Evolutionary conservation across 169 alveolate species (phyloP).

Genomic region (Plasmodium gallinaceum): DNA sequence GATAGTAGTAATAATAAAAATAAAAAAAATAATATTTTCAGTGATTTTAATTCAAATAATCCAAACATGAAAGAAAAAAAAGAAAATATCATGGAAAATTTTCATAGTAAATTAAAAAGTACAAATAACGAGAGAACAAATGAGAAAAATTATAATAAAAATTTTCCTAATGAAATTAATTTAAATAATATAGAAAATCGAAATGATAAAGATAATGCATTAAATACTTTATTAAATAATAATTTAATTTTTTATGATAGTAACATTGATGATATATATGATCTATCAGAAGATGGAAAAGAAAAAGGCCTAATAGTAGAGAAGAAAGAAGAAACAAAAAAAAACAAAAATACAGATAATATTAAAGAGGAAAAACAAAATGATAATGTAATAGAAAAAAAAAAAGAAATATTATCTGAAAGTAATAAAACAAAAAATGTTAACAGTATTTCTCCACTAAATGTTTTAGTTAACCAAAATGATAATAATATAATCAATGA

Average conservation of each 20-base stretch:
- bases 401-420: neutral
- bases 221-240: neutral
- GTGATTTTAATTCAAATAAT: neutral
- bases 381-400: neutral
- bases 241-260: conserved; percentile 44
- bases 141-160: neutral
- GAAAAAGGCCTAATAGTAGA: conserved; percentile 1
- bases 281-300: conserved; percentile 44
- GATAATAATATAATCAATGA: neutral
- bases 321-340: neutral
- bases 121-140: conserved; percentile 7
- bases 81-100: neutral
- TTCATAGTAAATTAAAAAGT: conserved; percentile 5
- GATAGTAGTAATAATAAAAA: neutral
- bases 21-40: neutral
- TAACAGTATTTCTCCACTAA: too few relatives aligned
- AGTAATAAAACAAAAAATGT: neutral
- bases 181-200: conserved; percentile 1
- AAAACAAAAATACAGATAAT: neutral
- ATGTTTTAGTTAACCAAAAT: neutral
- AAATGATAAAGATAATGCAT: conserved; percentile 1
- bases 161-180: neutral
- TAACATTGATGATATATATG: conserved; percentile 63
- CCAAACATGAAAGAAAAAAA: neutral
- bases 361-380: conserved; percentile 15